Evolutionary conservation across 1,284 basidiomycete species (phyloP), one percentile per base, ranked within the genome.

Genomic region (Agroathelia rolfsii): DNA sequence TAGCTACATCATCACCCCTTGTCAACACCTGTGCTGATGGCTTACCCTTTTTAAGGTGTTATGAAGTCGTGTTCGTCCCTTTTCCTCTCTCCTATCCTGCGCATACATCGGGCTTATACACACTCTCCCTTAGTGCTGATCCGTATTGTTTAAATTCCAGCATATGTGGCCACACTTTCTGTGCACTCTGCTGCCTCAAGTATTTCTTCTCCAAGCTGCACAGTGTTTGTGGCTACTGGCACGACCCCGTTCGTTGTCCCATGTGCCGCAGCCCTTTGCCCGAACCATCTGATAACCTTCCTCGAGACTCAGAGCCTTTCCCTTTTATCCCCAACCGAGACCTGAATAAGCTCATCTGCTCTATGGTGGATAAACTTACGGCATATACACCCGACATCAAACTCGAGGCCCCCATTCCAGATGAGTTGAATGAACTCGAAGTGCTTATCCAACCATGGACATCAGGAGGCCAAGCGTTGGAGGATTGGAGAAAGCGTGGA

Each of bases 201-300:
- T 76, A 73, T 70, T 71, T 71, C 52, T 79, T 79, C 55, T 70
- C 74, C 38, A 65, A 67, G 29, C 53, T 77, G 22, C 74, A 76
- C 50, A 55, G 55, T 32, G 58, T 56, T 1, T 79, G 77, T 43
- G 74, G 74, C 21, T 53, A 58, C 21, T 81, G 76, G 76, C 76
- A 79, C 41, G 67, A 76, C 43, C 51, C 61, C 5, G 70, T 78
- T 24, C 68, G 72, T 41, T 80, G 75, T 50, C 77, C 76, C 13
- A 62, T 79, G 36, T 79, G 76, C 49, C 72, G 74, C 43, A 62
- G 61, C 33, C 41, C 60, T 24, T 54, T 77, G 32, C 61, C 66
- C 36, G 55, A 59, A 31, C 69, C 69, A 2, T 64, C 66, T 16
- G 65, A 72, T 41, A 52, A 48, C 28, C 47, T 55, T 17, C 73